Percentiles rank a stretch among this genome's conserved stretches.
phyloP scores from a whole-genome alignment of 208 protist species.

The Crithidia fasciculata region DNA sequence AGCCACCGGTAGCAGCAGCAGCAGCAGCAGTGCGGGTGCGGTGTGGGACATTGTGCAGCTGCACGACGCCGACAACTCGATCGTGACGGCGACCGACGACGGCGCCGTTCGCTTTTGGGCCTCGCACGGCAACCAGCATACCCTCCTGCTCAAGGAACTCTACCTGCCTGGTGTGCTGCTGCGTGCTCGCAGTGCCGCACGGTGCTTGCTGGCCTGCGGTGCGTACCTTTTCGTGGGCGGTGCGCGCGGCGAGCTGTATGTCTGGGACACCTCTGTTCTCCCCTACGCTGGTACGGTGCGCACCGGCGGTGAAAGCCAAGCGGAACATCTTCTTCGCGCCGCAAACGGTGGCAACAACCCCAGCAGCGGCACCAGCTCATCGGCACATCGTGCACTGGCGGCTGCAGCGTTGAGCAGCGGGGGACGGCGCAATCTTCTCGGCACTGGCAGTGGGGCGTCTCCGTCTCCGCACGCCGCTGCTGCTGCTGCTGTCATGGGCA shows the following conservation, averaged over 20 bases:
- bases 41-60: constrained; percentile 41
- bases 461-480: neutral
- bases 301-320: neutral
- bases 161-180: constrained; percentile 30
- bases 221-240: constrained; percentile 43
- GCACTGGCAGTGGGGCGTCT: neutral
- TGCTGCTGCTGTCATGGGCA: neutral
- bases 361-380: neutral
- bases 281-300: constrained; percentile 1
- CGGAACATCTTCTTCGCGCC: no score
- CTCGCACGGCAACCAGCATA: constrained; percentile 22
- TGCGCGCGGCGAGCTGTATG: constrained; percentile 33
- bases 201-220: constrained; percentile 43
- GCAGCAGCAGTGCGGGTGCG: neutral
- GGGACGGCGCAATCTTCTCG: neutral
- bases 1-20: neutral
- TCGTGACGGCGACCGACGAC: constrained; percentile 28
- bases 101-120: constrained; percentile 37
- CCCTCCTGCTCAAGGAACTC: constrained; percentile 34
- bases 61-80: constrained; percentile 10
- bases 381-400: neutral
- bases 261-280: constrained; percentile 38
- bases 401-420: no score
- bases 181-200: constrained; percentile 24
- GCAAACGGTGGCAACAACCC: no score